Conservation (phyloP, 345 rosid genomes). For the Microthlaspi erraticum region DNA sequence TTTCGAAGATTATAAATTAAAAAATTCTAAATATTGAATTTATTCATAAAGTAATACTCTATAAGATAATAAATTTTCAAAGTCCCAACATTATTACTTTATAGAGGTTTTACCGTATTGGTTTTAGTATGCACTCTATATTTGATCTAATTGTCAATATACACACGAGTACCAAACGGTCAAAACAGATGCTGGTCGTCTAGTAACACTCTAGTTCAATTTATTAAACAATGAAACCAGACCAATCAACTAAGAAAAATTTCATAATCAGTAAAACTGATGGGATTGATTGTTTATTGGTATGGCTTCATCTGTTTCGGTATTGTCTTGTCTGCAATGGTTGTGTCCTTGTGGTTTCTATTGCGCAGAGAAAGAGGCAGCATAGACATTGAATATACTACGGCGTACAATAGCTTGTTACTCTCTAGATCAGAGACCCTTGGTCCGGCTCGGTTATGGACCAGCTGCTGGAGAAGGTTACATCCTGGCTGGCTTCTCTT, state of each 20-base stretch:
- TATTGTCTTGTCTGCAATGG: conserved; percentile 60
- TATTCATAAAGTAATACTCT: too few relatives aligned
- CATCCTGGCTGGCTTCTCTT: conserved; percentile 86
- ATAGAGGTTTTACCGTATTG: too few relatives aligned
- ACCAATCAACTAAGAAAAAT: neutral
- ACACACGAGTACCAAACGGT: conserved; percentile 26
- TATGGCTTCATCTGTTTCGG: conserved; percentile 80
- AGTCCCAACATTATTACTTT: too few relatives aligned
- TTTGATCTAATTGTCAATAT: conserved; percentile 17
- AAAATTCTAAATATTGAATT: too few relatives aligned
- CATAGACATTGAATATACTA: conserved; percentile 40
- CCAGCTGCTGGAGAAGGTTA: conserved; percentile 77
- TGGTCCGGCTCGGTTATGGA: conserved; percentile 66
- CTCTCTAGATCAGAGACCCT: conserved; percentile 47
- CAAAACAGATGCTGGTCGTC: conserved; percentile 21
- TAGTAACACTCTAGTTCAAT: too few relatives aligned
- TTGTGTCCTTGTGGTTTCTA: conserved; percentile 62
- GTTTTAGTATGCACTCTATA: too few relatives aligned
- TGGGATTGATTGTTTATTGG: conserved; percentile 72
- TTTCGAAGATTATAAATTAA: too few relatives aligned
- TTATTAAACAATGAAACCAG: neutral
- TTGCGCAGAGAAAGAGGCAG: conserved; percentile 58
- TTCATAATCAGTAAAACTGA: conserved; percentile 8
- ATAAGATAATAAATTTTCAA: too few relatives aligned
- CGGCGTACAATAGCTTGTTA: conserved; percentile 54